phyloP scores from a whole-genome alignment of 768 basidiomycete genomes.

The Russula foetens region DNA sequence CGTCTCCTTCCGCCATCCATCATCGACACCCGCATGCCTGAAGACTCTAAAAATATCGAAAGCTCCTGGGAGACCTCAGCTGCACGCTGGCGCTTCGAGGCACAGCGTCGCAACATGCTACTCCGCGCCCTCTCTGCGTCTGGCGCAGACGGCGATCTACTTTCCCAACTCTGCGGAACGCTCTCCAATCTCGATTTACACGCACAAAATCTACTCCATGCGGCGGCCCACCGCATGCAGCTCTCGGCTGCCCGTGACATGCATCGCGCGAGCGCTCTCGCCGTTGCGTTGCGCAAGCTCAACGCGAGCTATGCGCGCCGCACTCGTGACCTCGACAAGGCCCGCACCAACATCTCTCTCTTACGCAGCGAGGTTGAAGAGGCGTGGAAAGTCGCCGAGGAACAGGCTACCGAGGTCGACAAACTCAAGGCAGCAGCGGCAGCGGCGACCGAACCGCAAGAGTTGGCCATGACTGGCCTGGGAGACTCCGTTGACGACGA shows the following conservation, averaged over 20 bases:
- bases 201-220: slow-evolving; percentile 43
- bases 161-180: slow-evolving; percentile 13
- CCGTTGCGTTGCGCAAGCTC: slow-evolving; percentile 70
- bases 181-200: slow-evolving; percentile 11
- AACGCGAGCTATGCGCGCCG: slow-evolving; percentile 67
- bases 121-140: slow-evolving; percentile 14
- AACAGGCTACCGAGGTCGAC: slow-evolving; percentile 65
- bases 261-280: slow-evolving; percentile 71
- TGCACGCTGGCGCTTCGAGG: slow-evolving; percentile 19
- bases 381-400: slow-evolving; percentile 73
- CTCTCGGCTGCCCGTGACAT: slow-evolving; percentile 50
- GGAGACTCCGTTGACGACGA: slow-evolving; percentile 14
- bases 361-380: slow-evolving; percentile 69
- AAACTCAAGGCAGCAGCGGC: slow-evolving; percentile 36
- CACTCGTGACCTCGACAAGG: slow-evolving; percentile 44
- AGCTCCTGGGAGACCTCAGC: slow-evolving; percentile 9
- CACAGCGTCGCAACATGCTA: slow-evolving; percentile 17
- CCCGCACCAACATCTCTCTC: slow-evolving; percentile 40
- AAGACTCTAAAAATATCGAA: slow-evolving; percentile 4
- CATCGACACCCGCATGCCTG: slow-evolving; percentile 1
- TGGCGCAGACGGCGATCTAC: slow-evolving; percentile 15
- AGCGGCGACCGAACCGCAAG: slow-evolving; percentile 12
- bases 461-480: slow-evolving; percentile 1
- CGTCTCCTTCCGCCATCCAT: slow-evolving; percentile 16
- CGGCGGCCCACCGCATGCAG: slow-evolving; percentile 58